Conservation (phyloP, 1,139 yeast species). For the Eremothecium cymbalariae region DNA sequence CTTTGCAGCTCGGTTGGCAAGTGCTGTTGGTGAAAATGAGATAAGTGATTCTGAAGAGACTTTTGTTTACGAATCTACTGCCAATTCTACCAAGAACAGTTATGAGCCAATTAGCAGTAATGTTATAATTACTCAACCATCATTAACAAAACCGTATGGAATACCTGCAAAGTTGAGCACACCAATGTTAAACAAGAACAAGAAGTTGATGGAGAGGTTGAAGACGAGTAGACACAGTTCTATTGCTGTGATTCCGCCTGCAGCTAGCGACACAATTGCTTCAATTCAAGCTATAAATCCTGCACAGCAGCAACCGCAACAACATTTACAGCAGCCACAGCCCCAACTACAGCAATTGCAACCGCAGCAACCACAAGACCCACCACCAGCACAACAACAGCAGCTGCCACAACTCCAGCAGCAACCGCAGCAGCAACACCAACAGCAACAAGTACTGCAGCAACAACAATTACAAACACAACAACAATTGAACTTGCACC, state of each 20-base stretch:
- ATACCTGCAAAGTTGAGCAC: conserved; percentile 30
- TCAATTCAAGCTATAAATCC: neutral
- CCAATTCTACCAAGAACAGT: conserved; percentile 34
- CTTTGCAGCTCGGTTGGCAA: conserved; percentile 88
- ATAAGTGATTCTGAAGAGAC: conserved; percentile 88
- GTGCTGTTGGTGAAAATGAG: conserved; percentile 86
- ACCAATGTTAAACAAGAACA: conserved; percentile 25
- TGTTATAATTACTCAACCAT: conserved; percentile 11
- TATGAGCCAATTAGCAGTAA: conserved; percentile 12
- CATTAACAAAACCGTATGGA: conserved; percentile 16
- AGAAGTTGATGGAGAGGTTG: conserved; percentile 25
- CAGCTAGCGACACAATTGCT: neutral
- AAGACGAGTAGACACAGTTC: conserved; percentile 30
- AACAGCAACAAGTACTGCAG: no score
- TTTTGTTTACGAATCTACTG: conserved; percentile 69
- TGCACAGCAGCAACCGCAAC: conserved; percentile 1
- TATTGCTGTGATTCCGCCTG: conserved; percentile 25
- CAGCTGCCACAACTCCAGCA: no score
- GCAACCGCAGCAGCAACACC: no score
- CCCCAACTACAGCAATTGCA: no score
- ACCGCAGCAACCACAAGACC: no score
- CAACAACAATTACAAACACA: no score
- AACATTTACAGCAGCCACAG: neutral
- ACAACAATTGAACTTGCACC: no score
- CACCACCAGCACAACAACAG: no score